Conservation (phyloP, 2,329 filamentous ascomycete species). For the Penicillium sp. region DNA sequence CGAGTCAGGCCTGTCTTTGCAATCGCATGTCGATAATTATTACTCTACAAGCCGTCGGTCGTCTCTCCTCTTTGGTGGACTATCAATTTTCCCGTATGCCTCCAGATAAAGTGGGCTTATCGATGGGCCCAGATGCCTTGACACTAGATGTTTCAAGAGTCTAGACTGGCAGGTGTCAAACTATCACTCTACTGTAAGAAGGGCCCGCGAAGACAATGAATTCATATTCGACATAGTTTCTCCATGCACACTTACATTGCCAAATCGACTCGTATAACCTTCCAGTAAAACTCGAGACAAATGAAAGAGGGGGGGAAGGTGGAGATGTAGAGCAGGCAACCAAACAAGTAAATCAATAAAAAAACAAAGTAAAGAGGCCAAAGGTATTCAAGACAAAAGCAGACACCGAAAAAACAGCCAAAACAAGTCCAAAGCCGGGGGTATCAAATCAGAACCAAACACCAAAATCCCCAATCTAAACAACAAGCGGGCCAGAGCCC, state of each 20-base stretch:
- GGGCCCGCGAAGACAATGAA: too few relatives aligned
- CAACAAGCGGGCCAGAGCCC: constrained; percentile 6
- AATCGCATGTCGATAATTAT: not conserved
- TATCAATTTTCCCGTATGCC: not conserved
- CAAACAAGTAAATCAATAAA: constrained; percentile 4
- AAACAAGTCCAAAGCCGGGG: constrained; percentile 22
- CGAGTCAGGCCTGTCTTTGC: not conserved
- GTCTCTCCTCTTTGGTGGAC: constrained; percentile 2
- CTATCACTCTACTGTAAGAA: not conserved
- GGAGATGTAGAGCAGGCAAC: constrained; percentile 4
- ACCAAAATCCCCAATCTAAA: constrained; percentile 3
- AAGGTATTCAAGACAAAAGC: not conserved
- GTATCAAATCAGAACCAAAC: constrained; percentile 30
- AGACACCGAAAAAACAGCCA: constrained; percentile 6
- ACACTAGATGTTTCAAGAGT: not conserved
- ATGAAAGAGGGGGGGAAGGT: not conserved
- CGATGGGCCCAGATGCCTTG: not conserved
- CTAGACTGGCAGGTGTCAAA: constrained; percentile 11
- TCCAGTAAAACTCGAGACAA: not conserved
- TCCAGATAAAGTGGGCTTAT: constrained; percentile 1
- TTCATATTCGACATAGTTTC: not conserved
- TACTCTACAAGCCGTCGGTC: not conserved
- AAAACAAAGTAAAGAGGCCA: constrained; percentile 1
- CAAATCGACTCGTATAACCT: not conserved
- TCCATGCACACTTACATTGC: not conserved